These are phyloP conservation scores for Kalanchoe fedtschenkoi DNA, from an alignment of 164 flowering plant genomes.

Conservation along the genomic window DNA sequence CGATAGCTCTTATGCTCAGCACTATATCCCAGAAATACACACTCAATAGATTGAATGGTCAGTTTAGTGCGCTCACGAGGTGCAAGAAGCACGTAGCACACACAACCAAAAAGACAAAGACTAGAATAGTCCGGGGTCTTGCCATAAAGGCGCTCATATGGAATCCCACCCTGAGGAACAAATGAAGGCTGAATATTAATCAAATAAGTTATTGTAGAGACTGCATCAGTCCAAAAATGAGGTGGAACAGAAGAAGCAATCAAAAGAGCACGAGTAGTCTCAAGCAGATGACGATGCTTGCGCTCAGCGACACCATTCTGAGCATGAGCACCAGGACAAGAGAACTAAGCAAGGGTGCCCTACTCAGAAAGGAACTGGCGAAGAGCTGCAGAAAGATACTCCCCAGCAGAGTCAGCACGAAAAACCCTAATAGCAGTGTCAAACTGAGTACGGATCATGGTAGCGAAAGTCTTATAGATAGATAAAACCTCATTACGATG, in stretches of 20 bases:
- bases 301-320: not conserved
- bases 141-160: not conserved
- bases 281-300: not conserved
- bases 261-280: not conserved
- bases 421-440: not conserved
- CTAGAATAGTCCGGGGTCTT: not conserved
- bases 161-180: not conserved
- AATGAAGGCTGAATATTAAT: not conserved
- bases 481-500: not conserved
- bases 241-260: not conserved
- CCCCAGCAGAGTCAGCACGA: not conserved
- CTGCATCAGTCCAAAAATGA: not conserved
- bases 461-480: not conserved
- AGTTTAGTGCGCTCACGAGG: not conserved
- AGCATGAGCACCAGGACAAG: not conserved
- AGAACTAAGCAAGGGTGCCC: not conserved
- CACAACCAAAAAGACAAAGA: not conserved
- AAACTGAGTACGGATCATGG: not conserved
- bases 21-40: not conserved
- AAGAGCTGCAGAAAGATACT: not conserved
- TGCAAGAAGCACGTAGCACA: not conserved
- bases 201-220: not conserved
- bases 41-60: not conserved
- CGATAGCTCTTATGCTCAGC: not conserved
- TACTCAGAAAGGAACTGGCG: not conserved